Evolutionary conservation across 495 filamentous ascomycete species (phyloP).

Genomic region (Neurospora sp.): DNA sequence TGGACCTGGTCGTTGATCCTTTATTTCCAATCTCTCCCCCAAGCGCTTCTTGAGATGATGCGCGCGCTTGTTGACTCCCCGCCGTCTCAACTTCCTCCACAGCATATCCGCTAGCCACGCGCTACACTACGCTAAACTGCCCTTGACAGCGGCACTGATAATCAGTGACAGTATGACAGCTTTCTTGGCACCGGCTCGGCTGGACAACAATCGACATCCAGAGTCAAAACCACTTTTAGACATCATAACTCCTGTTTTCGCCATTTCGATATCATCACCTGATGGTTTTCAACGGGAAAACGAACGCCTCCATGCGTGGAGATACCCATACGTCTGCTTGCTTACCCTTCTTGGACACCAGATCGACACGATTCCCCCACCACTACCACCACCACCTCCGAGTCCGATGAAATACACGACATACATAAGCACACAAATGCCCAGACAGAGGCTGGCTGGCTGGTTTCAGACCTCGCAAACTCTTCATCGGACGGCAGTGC

Average conservation of each 20-base stretch:
- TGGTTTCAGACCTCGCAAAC: neutral
- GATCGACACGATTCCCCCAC: neutral
- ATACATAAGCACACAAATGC: neutral
- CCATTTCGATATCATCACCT: neutral
- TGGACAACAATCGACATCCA: neutral
- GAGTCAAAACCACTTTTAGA: neutral
- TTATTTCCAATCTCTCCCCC: neutral
- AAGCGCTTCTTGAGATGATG: neutral
- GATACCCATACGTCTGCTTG: neutral
- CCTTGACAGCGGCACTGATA: neutral
- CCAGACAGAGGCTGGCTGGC: neutral
- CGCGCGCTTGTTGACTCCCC: neutral
- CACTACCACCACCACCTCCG: neutral
- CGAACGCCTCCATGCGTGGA: neutral
- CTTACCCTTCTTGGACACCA: neutral
- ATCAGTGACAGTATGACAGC: neutral
- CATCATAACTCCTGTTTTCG: neutral
- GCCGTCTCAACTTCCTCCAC: neutral
- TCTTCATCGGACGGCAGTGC: neutral
- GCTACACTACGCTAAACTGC: neutral
- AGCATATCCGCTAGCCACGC: neutral
- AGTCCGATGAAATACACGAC: neutral
- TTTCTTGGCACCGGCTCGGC: neutral
- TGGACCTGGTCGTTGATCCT: neutral
- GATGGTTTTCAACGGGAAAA: neutral